Evolutionary conservation across 202 grass and related monocot species (phyloP).

Genomic region (Thinopyrum obtusiflorum): DNA sequence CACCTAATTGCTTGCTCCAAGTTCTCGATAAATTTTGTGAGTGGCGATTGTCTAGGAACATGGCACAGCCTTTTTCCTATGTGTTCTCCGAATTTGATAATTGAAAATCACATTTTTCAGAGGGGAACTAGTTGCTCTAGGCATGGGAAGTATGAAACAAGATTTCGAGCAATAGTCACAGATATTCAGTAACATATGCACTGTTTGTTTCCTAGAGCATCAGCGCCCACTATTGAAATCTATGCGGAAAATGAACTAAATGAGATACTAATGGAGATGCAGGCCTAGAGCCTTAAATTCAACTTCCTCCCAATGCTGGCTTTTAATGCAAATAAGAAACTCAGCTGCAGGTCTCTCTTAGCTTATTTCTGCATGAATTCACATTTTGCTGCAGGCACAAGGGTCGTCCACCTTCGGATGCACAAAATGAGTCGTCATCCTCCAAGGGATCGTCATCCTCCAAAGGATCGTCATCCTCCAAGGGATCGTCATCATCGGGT

Average conservation of each 20-base stretch:
- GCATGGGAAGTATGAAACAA: not conserved
- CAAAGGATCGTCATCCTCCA: not conserved
- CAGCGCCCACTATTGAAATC: not conserved
- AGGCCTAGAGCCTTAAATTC: not conserved
- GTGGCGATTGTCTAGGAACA: not conserved
- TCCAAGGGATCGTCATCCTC: not conserved
- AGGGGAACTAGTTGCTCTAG: not conserved
- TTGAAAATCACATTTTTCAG: not conserved
- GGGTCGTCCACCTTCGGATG: not conserved
- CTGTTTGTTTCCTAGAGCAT: not conserved
- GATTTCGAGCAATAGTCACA: not conserved
- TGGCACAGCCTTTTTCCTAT: not conserved
- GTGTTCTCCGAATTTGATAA: not conserved
- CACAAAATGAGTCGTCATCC: constrained; percentile 2
- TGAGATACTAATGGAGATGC: not conserved
- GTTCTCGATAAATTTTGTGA: not conserved
- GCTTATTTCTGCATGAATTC: constrained; percentile 10
- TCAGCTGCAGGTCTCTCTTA: constrained; percentile 8
- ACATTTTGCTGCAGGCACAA: constrained; percentile 28
- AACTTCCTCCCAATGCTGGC: not conserved
- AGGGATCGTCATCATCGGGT: not conserved
- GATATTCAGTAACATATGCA: not conserved
- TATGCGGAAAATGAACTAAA: not conserved
- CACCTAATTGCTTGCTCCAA: not conserved
- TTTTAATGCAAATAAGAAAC: not conserved